Base-by-base conservation (phyloP, 768 basidiomycete species). In the Cantharellus anzutake region DNA sequence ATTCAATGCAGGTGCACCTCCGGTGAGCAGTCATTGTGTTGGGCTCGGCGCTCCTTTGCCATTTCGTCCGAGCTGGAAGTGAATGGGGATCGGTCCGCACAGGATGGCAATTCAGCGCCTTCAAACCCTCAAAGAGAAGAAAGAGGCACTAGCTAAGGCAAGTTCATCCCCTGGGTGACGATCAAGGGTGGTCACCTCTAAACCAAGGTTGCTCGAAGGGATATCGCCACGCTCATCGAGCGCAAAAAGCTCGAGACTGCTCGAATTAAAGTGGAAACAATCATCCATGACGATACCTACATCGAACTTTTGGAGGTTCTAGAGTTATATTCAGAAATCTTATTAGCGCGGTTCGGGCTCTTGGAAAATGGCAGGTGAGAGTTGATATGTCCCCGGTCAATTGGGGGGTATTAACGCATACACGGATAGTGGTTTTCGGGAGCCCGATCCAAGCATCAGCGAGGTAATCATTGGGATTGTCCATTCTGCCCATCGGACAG, bases 301-400 rank as follows among this genome's bases (percentile, higher is more conserved):
- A 73, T 89, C 51, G 93, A 97, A 67, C 76, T 97, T 35, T 73
- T 97, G 42, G 94, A 99, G 67, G 74, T 98, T 3, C 74, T 99
- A 37, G 93, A 97, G 73, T 77, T 98, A 5, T 97, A 97, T 69
- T 88, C 86, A 63, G 96, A 99, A 67, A 78, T 94, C n/a, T 72
- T 98, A 20, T 75, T 93, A 34, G 89, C 94, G 4, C 79, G 96
- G 53, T 98, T 98, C 66, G 86, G 87, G 5, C 71, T 98, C 38
- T 76, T 99, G 52, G 96, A 99, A 66, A 34, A 55, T 37, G 7
- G 11, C 7, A 55, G 7, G 11, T 48, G 44, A 48, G 44, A 11
- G 11, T 48, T 29, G 29, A 11, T 29, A 29, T 29, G 20, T 29
- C 20, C 20, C 20, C 20, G 20, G 20, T 1, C 20, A 29, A 29